These are phyloP conservation scores for Trichoderma simmonsii DNA, from an alignment of 2,329 filamentous ascomycete species.

Conservation along the genomic window DNA sequence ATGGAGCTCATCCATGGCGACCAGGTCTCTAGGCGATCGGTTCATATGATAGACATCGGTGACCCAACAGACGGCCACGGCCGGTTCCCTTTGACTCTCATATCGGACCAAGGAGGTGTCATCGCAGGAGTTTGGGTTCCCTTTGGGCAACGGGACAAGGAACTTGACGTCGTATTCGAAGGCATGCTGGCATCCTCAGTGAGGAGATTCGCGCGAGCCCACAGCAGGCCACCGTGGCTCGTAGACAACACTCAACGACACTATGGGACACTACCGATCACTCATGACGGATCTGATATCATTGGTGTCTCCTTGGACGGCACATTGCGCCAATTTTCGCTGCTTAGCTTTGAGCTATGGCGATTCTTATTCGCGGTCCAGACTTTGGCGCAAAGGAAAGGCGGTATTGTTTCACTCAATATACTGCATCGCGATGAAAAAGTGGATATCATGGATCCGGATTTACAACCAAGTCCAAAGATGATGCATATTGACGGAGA, in stretches of 20 bases:
- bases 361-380: constrained; percentile 70
- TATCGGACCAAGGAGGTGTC: constrained; percentile 47
- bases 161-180: constrained; percentile 51
- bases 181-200: constrained; percentile 56
- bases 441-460: constrained; percentile 25
- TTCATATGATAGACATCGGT: constrained; percentile 47
- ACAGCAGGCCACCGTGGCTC: constrained; percentile 53
- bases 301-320: constrained; percentile 69
- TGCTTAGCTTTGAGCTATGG: constrained; percentile 62
- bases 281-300: constrained; percentile 47
- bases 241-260: constrained; percentile 32
- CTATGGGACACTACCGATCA: constrained; percentile 44
- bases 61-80: constrained; percentile 27
- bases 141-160: constrained; percentile 37
- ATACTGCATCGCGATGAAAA: constrained; percentile 11
- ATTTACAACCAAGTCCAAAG: constrained; percentile 41
- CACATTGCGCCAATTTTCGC: constrained; percentile 64
- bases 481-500: constrained; percentile 68
- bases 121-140: constrained; percentile 52
- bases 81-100: constrained; percentile 42
- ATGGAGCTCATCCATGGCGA: constrained; percentile 47
- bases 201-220: constrained; percentile 52
- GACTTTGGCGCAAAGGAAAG: constrained; percentile 56
- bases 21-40: constrained; percentile 40
- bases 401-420: constrained; percentile 42